Evolutionary conservation across 768 basidiomycete genomes (phyloP).

Genomic region (Mycena epipterygia): DNA sequence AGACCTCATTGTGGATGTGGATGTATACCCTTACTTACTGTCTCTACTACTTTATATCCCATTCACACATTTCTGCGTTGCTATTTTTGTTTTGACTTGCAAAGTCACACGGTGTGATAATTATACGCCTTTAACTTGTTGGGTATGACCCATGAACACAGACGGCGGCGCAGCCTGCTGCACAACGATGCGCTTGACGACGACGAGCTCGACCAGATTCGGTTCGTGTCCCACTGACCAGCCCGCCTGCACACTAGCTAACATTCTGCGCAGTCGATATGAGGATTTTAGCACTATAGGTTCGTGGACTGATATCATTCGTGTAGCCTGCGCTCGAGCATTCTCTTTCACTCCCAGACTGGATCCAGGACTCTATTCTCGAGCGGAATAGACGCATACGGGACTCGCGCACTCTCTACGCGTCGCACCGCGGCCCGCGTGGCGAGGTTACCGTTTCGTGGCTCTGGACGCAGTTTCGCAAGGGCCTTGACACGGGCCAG

Average conservation of each 20-base stretch:
- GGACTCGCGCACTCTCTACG: slow-evolving; percentile 62
- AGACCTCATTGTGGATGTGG: slow-evolving; percentile 22
- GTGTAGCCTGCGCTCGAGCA: background rate
- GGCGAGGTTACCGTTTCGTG: slow-evolving; percentile 66
- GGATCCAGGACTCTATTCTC: slow-evolving; percentile 95
- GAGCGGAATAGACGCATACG: slow-evolving; percentile 87
- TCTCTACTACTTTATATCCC: slow-evolving; percentile 13
- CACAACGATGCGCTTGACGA: slow-evolving; percentile 68
- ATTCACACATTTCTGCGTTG: background rate
- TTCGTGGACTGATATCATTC: slow-evolving; percentile 48
- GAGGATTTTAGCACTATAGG: slow-evolving; percentile 97
- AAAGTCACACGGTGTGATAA: background rate
- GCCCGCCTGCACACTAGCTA: slow-evolving; percentile 9
- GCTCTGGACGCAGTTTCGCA: slow-evolving; percentile 74
- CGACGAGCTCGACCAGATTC: slow-evolving; percentile 77
- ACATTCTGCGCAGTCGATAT: slow-evolving; percentile 73
- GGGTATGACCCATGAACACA: slow-evolving; percentile 34
- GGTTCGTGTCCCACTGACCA: slow-evolving; percentile 52
- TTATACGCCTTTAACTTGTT: background rate
- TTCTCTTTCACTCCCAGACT: slow-evolving; percentile 64
- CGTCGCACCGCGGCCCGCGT: slow-evolving; percentile 58
- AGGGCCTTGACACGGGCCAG: slow-evolving; percentile 78
- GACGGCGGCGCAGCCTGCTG: slow-evolving; percentile 40
- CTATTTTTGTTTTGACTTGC: background rate
- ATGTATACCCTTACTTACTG: slow-evolving; percentile 32